These are phyloP conservation scores for Pouteria glomerata DNA, from an alignment of 148 eudicot species.

Conservation along the genomic window DNA sequence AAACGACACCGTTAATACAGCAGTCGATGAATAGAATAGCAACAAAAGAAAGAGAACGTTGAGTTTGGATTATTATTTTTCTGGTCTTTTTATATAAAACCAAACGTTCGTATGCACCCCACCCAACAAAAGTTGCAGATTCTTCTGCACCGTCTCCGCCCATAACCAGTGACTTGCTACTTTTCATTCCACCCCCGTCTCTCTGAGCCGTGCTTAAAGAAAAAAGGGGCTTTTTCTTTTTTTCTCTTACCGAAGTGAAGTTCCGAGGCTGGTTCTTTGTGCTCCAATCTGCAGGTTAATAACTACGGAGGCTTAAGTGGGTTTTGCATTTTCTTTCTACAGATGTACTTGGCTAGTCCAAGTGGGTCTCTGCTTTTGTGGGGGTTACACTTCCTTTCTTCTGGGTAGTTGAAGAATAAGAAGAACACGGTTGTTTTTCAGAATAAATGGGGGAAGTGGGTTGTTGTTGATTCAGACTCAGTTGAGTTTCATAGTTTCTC, in stretches of 20 bases:
- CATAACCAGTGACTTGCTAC: not conserved
- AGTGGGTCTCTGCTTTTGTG: conserved; percentile 1
- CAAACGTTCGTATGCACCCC: conserved; percentile 36
- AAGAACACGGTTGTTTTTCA: not conserved
- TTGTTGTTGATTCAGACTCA: not conserved
- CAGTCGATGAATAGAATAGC: conserved; percentile 11
- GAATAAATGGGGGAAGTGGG: conserved; percentile 5
- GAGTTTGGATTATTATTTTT: not conserved
- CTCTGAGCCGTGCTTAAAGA: not conserved
- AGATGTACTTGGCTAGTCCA: not conserved
- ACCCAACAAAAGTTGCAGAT: conserved; percentile 35
- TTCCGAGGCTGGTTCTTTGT: not conserved
- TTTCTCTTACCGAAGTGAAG: not conserved
- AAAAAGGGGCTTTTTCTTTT: conserved; percentile 3
- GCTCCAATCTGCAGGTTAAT: not conserved
- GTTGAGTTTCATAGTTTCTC: conserved; percentile 8
- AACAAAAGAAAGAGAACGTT: conserved; percentile 8
- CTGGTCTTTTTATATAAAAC: conserved; percentile 10
- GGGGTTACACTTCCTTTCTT: not conserved
- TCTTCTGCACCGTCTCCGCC: not conserved
- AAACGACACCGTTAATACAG: not conserved
- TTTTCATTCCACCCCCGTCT: not conserved
- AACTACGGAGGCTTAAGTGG: conserved; percentile 2
- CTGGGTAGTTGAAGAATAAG: conserved; percentile 7
- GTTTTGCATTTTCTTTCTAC: not conserved